A percentile compares a stretch with the other conserved stretches of the same genome.
Conservation (phyloP, 2,329 filamentous ascomycete genomes). For the Graphilbum sp. region DNA sequence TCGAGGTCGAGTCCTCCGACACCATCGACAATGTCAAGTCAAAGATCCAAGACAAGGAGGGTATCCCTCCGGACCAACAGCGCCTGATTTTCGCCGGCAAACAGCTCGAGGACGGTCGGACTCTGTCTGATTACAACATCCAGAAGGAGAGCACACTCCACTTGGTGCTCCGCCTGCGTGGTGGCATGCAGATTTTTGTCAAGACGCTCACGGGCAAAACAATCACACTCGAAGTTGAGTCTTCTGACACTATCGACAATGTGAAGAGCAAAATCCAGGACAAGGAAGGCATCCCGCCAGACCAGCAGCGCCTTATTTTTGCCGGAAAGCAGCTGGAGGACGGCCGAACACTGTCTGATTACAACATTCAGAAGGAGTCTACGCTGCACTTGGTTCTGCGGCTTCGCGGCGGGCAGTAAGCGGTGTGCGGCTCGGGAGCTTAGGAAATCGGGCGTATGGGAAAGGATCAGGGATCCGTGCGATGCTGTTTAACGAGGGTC, state of each 20-base stretch:
- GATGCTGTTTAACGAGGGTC: too few species aligned
- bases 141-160: slow-evolving; percentile 85
- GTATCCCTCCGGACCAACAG: slow-evolving; percentile 91
- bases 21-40: slow-evolving; percentile 95
- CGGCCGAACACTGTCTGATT: slow-evolving; percentile 77
- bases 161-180: slow-evolving; percentile 71
- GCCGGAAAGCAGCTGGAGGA: slow-evolving; percentile 90
- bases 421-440: too few species aligned
- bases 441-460: too few species aligned
- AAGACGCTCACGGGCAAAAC: slow-evolving; percentile 87
- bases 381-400: slow-evolving; percentile 66
- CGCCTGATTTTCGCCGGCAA: slow-evolving; percentile 92
- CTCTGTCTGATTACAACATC: slow-evolving; percentile 85
- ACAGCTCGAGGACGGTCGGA: slow-evolving; percentile 89
- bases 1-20: slow-evolving; percentile 77
- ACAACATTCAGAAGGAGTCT: slow-evolving; percentile 92
- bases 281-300: slow-evolving; percentile 85
- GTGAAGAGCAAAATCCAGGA: slow-evolving; percentile 90
- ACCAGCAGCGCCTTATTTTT: slow-evolving; percentile 88
- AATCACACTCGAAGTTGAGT: slow-evolving; percentile 83
- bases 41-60: slow-evolving; percentile 97
- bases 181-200: slow-evolving; percentile 81
- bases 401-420: slow-evolving; percentile 47
- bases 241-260: slow-evolving; percentile 82
- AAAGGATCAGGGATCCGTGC: too few species aligned